Percentiles rank a stretch among this genome's conserved stretches.
Evolutionary conservation across 306 rosid genomes (phyloP).

Genomic region (Sicyos edulis): DNA sequence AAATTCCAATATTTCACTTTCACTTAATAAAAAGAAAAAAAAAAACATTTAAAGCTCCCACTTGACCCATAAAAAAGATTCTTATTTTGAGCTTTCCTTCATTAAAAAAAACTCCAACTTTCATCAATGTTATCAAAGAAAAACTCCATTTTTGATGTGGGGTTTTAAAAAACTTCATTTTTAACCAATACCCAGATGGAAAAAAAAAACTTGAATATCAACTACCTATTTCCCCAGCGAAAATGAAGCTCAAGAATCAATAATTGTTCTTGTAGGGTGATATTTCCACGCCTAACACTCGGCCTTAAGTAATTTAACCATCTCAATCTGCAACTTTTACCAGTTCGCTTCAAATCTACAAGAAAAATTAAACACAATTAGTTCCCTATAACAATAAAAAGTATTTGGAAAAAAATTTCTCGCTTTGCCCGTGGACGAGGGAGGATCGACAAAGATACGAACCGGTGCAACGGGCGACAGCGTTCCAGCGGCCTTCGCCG

Average conservation of each 20-base stretch:
- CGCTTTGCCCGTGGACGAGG: neutral
- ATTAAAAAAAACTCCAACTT: neutral
- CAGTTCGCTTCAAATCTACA: constrained; percentile 39
- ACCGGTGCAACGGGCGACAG: constrained; percentile 37
- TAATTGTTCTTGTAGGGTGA: constrained; percentile 42
- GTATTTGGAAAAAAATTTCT: neutral
- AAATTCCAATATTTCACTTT: neutral
- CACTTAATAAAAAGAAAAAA: neutral
- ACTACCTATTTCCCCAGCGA: constrained; percentile 38
- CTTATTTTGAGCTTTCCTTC: neutral
- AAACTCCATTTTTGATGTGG: neutral
- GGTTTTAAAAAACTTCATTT: neutral
- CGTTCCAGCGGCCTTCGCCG: constrained; percentile 50
- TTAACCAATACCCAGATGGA: neutral
- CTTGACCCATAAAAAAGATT: neutral
- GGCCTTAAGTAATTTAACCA: constrained; percentile 47
- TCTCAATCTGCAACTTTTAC: constrained; percentile 42
- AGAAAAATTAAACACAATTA: no score
- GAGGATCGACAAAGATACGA: neutral
- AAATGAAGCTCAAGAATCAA: constrained; percentile 43
- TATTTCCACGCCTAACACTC: constrained; percentile 36
- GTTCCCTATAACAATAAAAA: neutral
- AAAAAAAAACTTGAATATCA: neutral
- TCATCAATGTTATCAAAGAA: neutral
- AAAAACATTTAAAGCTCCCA: neutral